Evolutionary conservation across 345 rosid species (phyloP).

Genomic region (Linum lewisii): DNA sequence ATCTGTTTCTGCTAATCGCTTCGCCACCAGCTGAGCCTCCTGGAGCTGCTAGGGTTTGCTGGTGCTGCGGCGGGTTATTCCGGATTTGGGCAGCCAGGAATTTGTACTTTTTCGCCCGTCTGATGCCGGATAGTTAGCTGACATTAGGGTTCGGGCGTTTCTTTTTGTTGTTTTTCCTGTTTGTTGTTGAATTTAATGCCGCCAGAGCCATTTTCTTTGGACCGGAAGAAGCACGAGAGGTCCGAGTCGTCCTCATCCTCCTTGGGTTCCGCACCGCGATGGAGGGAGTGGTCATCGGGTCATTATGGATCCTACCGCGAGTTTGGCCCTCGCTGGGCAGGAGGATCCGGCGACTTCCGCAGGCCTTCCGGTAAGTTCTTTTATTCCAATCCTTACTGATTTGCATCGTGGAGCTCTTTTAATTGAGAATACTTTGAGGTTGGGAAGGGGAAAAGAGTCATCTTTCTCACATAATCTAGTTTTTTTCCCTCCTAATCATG

Average conservation of each 20-base stretch:
- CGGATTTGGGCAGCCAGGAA: background rate
- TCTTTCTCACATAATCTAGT: too few species aligned
- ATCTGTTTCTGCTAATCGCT: background rate
- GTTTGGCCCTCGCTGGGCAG: conserved; percentile 37
- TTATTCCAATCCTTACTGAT: background rate
- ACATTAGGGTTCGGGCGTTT: conserved; percentile 16
- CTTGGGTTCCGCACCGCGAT: conserved; percentile 47
- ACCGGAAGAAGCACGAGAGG: conserved; percentile 93
- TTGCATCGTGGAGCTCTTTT: background rate
- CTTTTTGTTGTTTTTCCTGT: background rate
- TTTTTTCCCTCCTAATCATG: too few species aligned
- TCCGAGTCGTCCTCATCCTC: conserved; percentile 30
- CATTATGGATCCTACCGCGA: conserved; percentile 41
- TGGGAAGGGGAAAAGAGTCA: too few species aligned
- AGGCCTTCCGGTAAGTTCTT: conserved; percentile 54
- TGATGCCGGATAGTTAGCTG: background rate
- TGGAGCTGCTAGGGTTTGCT: background rate
- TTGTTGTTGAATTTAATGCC: conserved; percentile 52
- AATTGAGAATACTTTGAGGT: background rate
- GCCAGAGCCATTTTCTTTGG: conserved; percentile 83
- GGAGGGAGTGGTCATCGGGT: conserved; percentile 50
- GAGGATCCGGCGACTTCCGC: conserved; percentile 55
- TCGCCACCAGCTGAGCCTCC: background rate
- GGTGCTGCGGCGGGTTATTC: background rate
- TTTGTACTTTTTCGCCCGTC: background rate